Conservation (phyloP, 2,329 filamentous ascomycete genomes). For the Fusarium dlaminii region DNA sequence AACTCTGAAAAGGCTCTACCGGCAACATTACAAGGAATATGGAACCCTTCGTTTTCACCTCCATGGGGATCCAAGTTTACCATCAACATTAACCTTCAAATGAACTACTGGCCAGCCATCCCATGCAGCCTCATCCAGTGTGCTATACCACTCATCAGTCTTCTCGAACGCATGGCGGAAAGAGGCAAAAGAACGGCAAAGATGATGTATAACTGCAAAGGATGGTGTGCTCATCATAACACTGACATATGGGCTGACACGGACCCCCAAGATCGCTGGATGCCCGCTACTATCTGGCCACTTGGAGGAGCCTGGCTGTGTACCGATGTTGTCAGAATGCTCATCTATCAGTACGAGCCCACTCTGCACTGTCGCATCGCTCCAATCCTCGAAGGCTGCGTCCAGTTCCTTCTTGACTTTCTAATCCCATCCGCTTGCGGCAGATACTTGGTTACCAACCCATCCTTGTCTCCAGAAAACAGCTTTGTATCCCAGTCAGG, state of each 20-base stretch:
- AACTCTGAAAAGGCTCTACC: constrained; percentile 40
- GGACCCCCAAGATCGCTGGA: constrained; percentile 48
- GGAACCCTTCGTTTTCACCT: constrained; percentile 45
- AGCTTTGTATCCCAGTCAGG: constrained; percentile 24
- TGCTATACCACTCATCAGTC: constrained; percentile 52
- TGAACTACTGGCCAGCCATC: constrained; percentile 61
- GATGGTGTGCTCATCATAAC: constrained; percentile 52
- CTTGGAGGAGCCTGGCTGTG: constrained; percentile 41
- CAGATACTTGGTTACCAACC: constrained; percentile 38
- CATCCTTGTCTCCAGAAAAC: constrained; percentile 42
- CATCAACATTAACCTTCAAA: constrained; percentile 62
- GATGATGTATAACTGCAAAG: constrained; percentile 50
- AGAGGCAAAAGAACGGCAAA: constrained; percentile 47
- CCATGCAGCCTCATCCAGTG: constrained; percentile 50
- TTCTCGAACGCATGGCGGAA: constrained; percentile 34
- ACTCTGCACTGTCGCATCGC: constrained; percentile 31
- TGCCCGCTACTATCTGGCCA: constrained; percentile 42
- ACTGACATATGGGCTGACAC: constrained; percentile 53
- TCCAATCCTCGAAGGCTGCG: constrained; percentile 47
- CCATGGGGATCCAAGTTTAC: constrained; percentile 61
- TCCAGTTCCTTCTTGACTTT: constrained; percentile 52
- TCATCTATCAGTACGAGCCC: constrained; percentile 34
- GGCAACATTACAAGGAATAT: constrained; percentile 49
- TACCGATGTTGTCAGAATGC: constrained; percentile 36
- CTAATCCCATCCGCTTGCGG: constrained; percentile 44